Base-by-base conservation (phyloP, 2,329 filamentous ascomycete genomes). In the Ophiognomonia clavigignenti-juglandacearum region DNA sequence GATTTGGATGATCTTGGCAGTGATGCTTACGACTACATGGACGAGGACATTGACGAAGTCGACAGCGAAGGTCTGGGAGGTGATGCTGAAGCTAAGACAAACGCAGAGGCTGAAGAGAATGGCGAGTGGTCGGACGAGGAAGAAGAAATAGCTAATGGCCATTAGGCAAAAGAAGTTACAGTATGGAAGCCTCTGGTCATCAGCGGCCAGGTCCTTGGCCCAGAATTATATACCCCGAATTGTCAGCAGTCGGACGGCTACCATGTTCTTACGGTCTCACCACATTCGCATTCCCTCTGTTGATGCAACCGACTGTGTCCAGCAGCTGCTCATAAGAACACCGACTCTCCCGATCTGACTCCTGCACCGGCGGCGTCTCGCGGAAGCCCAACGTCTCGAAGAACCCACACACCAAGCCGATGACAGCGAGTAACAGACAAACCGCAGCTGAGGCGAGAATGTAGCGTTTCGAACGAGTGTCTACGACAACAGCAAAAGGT, bases 121-220 rank as follows among this genome's bases (percentile, higher is more conserved):
- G 72, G 66, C 4, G 73, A 77, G 34, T 78, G 73, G 72, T 73
- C 78, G 55, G 73, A 77, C 24, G 73, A 76, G 53, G 63, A 71
- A 46, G 62, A 69, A 34, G 68, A 73, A 53, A 66, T 66, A 36
- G 51, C 51, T 26, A 36, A 51, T 14, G 43, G 41, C 31, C 34
- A 41, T 19, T 51, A 51, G 45, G 14, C 27, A 20, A 32, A 6
- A 6, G n/a, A n/a, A n/a, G n/a, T n/a, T n/a, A n/a, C n/a, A n/a
- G n/a, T n/a, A n/a, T n/a, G n/a, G n/a, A 14, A 16, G 14, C 8
- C n/a, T 4, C 13, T 10, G 10, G 9, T 31, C 26, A 8, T 24
- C 18, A 23, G 34, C 11, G 20, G 26, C 16, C 26, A 26, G 9
- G 11, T n/a, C 26, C 26, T 22, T 22, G 11, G n/a, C 20, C 26